A percentile compares a stretch with the other conserved stretches of the same genome.
These are phyloP conservation scores for Verticillium klebahnii DNA, from an alignment of 2,329 filamentous ascomycete species.

Conservation along the genomic window DNA sequence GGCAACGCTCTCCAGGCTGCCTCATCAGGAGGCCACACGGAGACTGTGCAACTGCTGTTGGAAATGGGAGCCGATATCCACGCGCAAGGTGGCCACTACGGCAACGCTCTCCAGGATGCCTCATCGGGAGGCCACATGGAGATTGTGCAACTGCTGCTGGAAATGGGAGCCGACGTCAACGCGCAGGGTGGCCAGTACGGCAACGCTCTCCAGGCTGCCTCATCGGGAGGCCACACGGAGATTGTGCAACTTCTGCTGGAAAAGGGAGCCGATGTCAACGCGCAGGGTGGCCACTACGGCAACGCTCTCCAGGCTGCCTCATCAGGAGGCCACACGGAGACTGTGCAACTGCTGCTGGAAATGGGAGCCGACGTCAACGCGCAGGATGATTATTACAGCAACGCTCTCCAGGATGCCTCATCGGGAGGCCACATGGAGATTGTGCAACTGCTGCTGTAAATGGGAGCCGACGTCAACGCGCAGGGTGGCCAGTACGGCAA, in stretches of 20 bases:
- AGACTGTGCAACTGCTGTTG: too few relatives aligned
- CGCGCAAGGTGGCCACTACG: neutral
- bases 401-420: neutral
- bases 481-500: neutral
- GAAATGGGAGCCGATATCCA: slow-evolving; percentile 29
- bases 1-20: too few relatives aligned
- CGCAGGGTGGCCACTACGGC: neutral
- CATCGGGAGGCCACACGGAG: too few relatives aligned
- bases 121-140: neutral
- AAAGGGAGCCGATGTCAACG: slow-evolving; percentile 1
- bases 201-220: too few relatives aligned
- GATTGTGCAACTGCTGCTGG: neutral
- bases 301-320: neutral
- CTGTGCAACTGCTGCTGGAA: neutral
- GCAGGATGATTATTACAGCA: neutral
- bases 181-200: neutral
- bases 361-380: neutral
- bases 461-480: neutral
- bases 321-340: neutral
- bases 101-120: neutral
- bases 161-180: neutral
- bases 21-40: too few relatives aligned
- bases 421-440: neutral
- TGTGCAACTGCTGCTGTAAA: neutral
- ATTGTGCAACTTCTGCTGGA: too few relatives aligned